Evolutionary conservation across 192 early-diverging fungal species (phyloP), one percentile per base, ranked within the genome.

Genomic region (Coemansia sp.): DNA sequence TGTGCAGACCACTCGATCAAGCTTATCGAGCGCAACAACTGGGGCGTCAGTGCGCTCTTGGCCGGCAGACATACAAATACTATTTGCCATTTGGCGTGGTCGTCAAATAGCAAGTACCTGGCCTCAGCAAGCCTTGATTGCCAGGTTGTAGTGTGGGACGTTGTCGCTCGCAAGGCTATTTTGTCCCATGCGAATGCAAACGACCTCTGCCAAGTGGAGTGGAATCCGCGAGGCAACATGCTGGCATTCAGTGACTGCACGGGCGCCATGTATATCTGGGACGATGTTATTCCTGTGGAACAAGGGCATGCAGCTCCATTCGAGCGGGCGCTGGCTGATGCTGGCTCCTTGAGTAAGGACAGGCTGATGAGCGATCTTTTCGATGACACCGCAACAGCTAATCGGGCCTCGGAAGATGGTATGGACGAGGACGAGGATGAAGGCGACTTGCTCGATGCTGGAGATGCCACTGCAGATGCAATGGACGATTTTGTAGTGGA

Each of bases 401-500:
- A 70, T 31, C 38, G 31, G 2, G 38, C 51, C n/a, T 58, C 63
- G 4, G 53, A 62, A n/a, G 69, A 62, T 19, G 65, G 58, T 7
- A 69, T 64, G 44, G 80, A 65, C 4, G 58, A 27, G 23, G 61
- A 67, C 4, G 67, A 62, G 25, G 73, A 57, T 8, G 66, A 62
- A 5, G 79, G 41, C 15, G 67, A 53, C 27, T 34, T 66, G 3
- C 61, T 63, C 17, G 72, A 70, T 21, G 67, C 45, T 32, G 67
- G 59, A 38, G 74, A 84, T 6, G 85, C 85, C 25, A 85, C 77
- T 17, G 86, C 76, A 14, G 90, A 88, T 9, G 89, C 77, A n/a
- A 53, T 90, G 46, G 85, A 92, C 58, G 90, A 95, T 63, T 97
- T 97, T 88, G 89, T 97, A 0, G 92, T 90, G 0, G 94, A 95